These are phyloP conservation scores for Chloris gayana DNA, from an alignment of 176 grass and related monocot genomes.

Conservation along the genomic window DNA sequence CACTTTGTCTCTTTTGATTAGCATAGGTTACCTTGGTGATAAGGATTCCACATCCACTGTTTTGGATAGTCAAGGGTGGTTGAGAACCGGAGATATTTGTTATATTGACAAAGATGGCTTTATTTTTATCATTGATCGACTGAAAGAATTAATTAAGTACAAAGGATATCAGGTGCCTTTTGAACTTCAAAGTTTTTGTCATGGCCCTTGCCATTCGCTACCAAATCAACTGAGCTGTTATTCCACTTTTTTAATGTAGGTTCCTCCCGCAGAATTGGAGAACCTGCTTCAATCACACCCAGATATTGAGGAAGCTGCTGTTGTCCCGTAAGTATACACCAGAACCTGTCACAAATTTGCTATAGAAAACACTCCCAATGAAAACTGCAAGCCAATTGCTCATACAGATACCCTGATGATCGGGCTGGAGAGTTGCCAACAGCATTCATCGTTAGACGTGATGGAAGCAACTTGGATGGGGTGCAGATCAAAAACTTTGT, in stretches of 20 bases:
- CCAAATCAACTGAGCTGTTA: not conserved
- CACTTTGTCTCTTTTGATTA: not conserved
- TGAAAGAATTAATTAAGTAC: slow-evolving; percentile 69
- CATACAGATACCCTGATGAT: slow-evolving; percentile 43
- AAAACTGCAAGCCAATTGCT: not conserved
- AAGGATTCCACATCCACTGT: slow-evolving; percentile 42
- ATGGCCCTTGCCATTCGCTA: not conserved
- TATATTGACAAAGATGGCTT: slow-evolving; percentile 51
- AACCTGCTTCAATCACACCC: slow-evolving; percentile 54
- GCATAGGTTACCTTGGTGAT: slow-evolving; percentile 54
- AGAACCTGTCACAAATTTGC: not conserved
- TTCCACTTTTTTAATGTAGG: slow-evolving; percentile 28
- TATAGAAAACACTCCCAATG: not conserved
- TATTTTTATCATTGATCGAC: slow-evolving; percentile 43
- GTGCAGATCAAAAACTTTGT: slow-evolving; percentile 48
- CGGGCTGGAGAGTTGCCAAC: slow-evolving; percentile 49
- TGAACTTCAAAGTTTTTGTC: not conserved
- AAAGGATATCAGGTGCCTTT: slow-evolving; percentile 64
- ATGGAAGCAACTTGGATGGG: slow-evolving; percentile 20
- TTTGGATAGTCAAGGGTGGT: slow-evolving; percentile 55
- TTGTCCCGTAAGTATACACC: slow-evolving; percentile 46
- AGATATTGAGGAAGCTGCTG: slow-evolving; percentile 48
- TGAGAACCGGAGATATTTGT: slow-evolving; percentile 62
- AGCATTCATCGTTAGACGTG: slow-evolving; percentile 37
- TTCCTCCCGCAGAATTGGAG: slow-evolving; percentile 54